These are phyloP conservation scores for Oryza brachyantha DNA, from an alignment of 176 grass and related monocot genomes.

Conservation along the genomic window DNA sequence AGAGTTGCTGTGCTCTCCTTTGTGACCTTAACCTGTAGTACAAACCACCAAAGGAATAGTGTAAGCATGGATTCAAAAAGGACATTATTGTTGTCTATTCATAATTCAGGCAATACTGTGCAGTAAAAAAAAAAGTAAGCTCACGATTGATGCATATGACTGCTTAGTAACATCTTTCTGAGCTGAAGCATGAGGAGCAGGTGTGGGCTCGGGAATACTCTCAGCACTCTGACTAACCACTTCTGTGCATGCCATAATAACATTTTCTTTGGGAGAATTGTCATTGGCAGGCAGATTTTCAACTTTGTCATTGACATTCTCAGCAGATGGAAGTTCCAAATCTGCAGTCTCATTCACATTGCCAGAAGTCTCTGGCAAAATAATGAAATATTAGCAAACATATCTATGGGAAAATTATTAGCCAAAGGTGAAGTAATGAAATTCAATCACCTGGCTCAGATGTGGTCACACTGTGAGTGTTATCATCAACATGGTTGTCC, in stretches of 20 bases:
- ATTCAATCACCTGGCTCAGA: slow-evolving; percentile 39
- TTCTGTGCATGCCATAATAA: background rate
- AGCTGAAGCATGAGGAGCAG: slow-evolving; percentile 11
- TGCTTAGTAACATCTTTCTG: slow-evolving; percentile 61
- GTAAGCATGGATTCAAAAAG: background rate
- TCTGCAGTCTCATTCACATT: background rate
- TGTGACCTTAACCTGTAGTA: slow-evolving; percentile 42
- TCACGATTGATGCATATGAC: slow-evolving; percentile 86
- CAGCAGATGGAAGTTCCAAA: slow-evolving; percentile 2
- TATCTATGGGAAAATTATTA: background rate
- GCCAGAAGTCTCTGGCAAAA: slow-evolving; percentile 24
- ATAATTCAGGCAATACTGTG: background rate
- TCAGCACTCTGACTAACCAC: background rate
- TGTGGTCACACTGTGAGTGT: slow-evolving; percentile 9
- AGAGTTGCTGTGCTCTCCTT: slow-evolving; percentile 37
- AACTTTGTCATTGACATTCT: background rate
- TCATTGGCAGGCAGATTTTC: slow-evolving; percentile 13
- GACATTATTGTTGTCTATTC: background rate
- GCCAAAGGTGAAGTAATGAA: background rate
- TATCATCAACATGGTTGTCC: slow-evolving; percentile 23
- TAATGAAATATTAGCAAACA: slow-evolving; percentile 24
- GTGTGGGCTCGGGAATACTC: slow-evolving; percentile 24
- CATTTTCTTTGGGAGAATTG: background rate
- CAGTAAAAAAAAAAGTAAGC: slow-evolving; percentile 19
- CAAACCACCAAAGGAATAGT: background rate